These are phyloP conservation scores for Lactifluus piperatus DNA, from an alignment of 768 basidiomycete genomes.

Conservation along the genomic window DNA sequence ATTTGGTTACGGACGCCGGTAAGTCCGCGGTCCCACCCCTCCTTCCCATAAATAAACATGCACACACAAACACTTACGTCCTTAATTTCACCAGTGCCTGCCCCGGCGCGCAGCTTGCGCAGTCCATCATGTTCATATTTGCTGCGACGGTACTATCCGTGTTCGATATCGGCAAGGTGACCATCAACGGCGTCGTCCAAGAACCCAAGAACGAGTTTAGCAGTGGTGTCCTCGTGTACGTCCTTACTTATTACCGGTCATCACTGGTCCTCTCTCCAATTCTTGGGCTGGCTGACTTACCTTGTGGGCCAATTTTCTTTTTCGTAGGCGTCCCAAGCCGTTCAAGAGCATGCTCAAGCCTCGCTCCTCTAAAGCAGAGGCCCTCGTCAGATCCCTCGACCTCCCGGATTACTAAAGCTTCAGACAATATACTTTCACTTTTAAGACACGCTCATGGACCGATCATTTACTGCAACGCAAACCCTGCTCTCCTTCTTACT, in stretches of 20 bases:
- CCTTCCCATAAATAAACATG: neutral
- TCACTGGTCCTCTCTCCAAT: neutral
- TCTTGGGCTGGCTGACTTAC: too few relatives aligned
- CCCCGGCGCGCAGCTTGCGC: conserved; percentile 19
- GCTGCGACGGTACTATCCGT: conserved; percentile 18
- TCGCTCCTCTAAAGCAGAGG: conserved; percentile 17
- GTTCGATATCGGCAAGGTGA: conserved; percentile 18
- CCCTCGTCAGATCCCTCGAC: conserved; percentile 15
- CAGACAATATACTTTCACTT: too few relatives aligned
- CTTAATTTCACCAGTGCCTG: conserved; percentile 6
- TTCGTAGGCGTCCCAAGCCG: conserved; percentile 20
- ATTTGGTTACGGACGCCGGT: conserved; percentile 26
- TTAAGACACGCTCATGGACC: too few relatives aligned
- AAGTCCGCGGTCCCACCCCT: neutral
- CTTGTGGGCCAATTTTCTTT: too few relatives aligned
- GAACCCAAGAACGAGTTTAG: conserved; percentile 14
- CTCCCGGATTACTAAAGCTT: conserved; percentile 1
- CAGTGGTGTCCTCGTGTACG: conserved; percentile 18
- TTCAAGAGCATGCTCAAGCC: conserved; percentile 22
- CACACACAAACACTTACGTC: neutral
- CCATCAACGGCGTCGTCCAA: conserved; percentile 16
- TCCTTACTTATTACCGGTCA: neutral
- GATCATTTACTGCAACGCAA: too few relatives aligned
- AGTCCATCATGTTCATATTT: conserved; percentile 20
- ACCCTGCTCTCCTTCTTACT: too few relatives aligned